Evolutionary conservation across 139 green algal species (phyloP).

Genomic region (Chlamydomonas urium): DNA sequence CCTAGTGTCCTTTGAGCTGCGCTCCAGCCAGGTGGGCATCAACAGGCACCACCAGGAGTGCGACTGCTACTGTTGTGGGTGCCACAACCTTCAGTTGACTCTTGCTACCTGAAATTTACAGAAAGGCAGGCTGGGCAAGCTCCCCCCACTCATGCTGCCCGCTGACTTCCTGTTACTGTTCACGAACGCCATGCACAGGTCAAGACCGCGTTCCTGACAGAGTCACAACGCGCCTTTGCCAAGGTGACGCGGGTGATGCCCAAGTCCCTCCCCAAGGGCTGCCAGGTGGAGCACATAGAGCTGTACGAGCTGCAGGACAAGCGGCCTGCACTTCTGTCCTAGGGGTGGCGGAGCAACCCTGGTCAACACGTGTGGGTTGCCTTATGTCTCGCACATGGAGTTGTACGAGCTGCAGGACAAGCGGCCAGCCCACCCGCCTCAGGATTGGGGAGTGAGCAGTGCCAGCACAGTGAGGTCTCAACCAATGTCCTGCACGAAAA

Average conservation of each 20-base stretch:
- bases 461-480: no score
- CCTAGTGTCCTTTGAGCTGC: slow-evolving; percentile 42
- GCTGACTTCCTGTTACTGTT: neutral
- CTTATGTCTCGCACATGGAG: slow-evolving; percentile 40
- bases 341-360: neutral
- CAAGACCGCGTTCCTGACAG: neutral
- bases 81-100: neutral
- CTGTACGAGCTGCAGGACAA: slow-evolving; percentile 41
- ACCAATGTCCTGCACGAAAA: no score
- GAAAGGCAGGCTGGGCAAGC: neutral
- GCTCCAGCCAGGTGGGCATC: slow-evolving; percentile 32
- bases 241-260: slow-evolving; percentile 28
- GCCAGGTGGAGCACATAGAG: slow-evolving; percentile 55
- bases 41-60: slow-evolving; percentile 15
- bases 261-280: slow-evolving; percentile 31
- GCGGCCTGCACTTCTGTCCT: neutral
- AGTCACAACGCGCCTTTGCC: neutral
- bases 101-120: neutral
- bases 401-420: slow-evolving; percentile 41
- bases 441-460: no score
- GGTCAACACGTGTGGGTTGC: neutral
- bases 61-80: neutral
- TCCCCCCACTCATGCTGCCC: neutral
- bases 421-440: neutral
- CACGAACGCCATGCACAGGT: neutral